Base-by-base conservation (phyloP, 345 rosid genomes). In the Durio zibethinus region DNA sequence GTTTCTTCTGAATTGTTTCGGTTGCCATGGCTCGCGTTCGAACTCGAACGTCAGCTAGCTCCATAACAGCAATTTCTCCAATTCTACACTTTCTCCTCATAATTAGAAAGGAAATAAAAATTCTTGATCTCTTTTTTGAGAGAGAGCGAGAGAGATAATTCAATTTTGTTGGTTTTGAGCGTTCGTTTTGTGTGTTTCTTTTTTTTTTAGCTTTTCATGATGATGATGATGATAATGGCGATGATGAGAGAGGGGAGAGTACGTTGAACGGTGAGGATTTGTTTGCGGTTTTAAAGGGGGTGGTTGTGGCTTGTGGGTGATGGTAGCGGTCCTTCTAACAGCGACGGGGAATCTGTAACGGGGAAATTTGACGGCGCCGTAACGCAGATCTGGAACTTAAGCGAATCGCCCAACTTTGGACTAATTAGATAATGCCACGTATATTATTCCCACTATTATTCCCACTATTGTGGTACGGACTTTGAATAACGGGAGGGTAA, bases 361-460 rank as follows among this genome's bases (percentile, higher is more conserved):
- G 92, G 86, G 87, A 70, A 74, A 78, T 74, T 84, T 88, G 97
- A 92, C 90, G 97, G 95, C 97, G 93, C 94, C 95, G 93, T 92
- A 90, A 86, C 81, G 18, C 57, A 57, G 86, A 74, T 48, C 52
- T 52, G 61, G 79, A 68, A 62, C 29, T 45, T 31, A 65, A 60
- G 47, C 8, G 77, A 75, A 53, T 14, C 78, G 76, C 84, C 84
- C 78, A 83, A 60, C 12, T 40, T 35, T 21, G 4, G 15, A 63
- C 86, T 23, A 84, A 67, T 86, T 11, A 60, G 4, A 1, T 40
- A 15, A 1, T 2, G 75, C 56, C 88, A 86, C 84, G 87, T 80
- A 64, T 80, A n/a, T 72, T 9, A 9, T 21, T 48, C n/a, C 50
- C 74, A n/a, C 29, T 64, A 12, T 73, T 9, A 9, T 21, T 48